A percentile compares a stretch with the other conserved stretches of the same genome.
These are phyloP conservation scores for Cercospora zeina DNA, from an alignment of 2,329 filamentous ascomycete species.

Conservation along the genomic window DNA sequence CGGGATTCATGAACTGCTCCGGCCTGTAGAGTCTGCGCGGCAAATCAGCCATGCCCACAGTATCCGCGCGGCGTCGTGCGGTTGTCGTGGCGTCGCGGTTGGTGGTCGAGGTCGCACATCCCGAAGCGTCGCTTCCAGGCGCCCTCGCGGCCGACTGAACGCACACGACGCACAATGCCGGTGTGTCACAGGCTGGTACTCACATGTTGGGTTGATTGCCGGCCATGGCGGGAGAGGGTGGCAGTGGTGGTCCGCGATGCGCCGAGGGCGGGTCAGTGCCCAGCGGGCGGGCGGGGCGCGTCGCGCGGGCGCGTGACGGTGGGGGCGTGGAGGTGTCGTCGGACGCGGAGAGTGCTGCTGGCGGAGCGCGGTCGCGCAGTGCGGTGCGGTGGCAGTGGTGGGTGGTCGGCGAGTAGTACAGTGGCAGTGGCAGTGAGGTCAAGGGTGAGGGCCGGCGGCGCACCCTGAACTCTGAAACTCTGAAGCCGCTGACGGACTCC, in stretches of 20 bases:
- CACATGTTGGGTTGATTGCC: conserved; percentile 23
- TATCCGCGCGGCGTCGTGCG: conserved; percentile 8
- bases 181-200: conserved; percentile 6
- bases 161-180: neutral
- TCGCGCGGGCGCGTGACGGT: conserved; percentile 9
- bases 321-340: neutral
- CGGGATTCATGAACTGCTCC: conserved; percentile 90
- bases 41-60: conserved; percentile 6
- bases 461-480: neutral
- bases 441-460: conserved; percentile 9
- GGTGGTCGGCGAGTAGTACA: conserved; percentile 1
- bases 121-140: neutral
- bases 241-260: conserved; percentile 18
- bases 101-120: neutral
- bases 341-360: neutral
- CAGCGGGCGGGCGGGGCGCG: conserved; percentile 5
- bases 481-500: conserved; percentile 12
- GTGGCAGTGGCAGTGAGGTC: neutral
- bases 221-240: conserved; percentile 20
- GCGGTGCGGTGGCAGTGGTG: neutral
- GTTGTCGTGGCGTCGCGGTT: neutral
- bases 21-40: conserved; percentile 58
- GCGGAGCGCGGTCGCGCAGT: conserved; percentile 8
- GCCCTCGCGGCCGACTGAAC: neutral
- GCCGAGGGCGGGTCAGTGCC: conserved; percentile 10